These are phyloP conservation scores for Trichoderma lentiforme DNA, from an alignment of 2,329 filamentous ascomycete species.

Conservation along the genomic window DNA sequence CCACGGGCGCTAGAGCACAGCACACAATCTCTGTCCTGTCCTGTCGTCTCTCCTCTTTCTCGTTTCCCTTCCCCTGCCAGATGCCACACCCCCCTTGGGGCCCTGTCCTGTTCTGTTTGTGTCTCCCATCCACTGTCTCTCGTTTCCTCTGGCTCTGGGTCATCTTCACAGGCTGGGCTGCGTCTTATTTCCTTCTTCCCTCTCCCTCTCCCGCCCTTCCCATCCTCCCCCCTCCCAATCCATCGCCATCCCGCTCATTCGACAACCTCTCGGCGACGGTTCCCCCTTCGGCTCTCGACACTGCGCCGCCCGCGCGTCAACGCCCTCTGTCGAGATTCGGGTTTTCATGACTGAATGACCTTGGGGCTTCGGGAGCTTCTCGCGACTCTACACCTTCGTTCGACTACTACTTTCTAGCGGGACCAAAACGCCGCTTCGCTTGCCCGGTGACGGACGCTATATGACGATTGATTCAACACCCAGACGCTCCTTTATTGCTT, in stretches of 20 bases:
- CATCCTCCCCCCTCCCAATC: constrained; percentile 29
- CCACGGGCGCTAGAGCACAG: constrained; percentile 4
- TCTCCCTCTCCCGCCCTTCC: constrained; percentile 26
- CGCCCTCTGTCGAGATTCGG: constrained; percentile 22
- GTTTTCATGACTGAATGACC: constrained; percentile 27
- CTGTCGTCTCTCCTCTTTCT: constrained; percentile 13
- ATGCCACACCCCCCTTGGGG: constrained; percentile 22
- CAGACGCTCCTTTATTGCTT: constrained; percentile 43
- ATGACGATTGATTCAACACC: constrained; percentile 41
- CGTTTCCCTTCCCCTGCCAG: constrained; percentile 14
- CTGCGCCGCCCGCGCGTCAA: constrained; percentile 27
- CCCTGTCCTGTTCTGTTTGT: constrained; percentile 25
- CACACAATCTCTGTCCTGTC: constrained; percentile 16
- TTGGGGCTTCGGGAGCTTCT: constrained; percentile 32
- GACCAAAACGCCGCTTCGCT: not conserved
- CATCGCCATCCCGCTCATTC: constrained; percentile 28
- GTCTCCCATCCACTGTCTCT: constrained; percentile 29
- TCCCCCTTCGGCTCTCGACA: constrained; percentile 30
- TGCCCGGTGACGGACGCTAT: constrained; percentile 23
- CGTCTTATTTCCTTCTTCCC: constrained; percentile 26
- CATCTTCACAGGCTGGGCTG: constrained; percentile 26
- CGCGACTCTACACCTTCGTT: constrained; percentile 28
- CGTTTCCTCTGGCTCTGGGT: constrained; percentile 30
- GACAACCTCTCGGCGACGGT: constrained; percentile 31
- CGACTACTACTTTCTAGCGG: constrained; percentile 18